Percentiles rank a stretch among this genome's conserved stretches.
Evolutionary conservation across 345 rosid species (phyloP).

Genomic region (Clarkia xantiana): DNA sequence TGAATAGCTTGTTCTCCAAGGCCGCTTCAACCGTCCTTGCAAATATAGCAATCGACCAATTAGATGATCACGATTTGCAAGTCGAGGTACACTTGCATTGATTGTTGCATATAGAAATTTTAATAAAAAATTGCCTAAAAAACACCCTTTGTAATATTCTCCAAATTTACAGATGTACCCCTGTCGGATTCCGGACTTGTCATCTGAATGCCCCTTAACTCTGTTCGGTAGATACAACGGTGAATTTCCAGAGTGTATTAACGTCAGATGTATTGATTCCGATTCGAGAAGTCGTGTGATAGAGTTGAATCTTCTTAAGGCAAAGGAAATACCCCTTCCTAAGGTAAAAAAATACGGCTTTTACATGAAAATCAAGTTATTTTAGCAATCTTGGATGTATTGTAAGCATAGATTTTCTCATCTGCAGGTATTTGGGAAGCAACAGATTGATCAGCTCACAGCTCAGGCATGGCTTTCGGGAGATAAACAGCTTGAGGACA

Average conservation of each 20-base stretch:
- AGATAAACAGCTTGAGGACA: slow-evolving; percentile 49
- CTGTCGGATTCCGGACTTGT: slow-evolving; percentile 45
- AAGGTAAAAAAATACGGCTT: slow-evolving; percentile 20
- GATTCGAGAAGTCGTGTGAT: slow-evolving; percentile 32
- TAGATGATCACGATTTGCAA: slow-evolving; percentile 35
- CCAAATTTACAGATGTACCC: slow-evolving; percentile 37
- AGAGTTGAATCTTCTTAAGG: slow-evolving; percentile 42
- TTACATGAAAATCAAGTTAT: background rate
- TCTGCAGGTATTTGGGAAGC: slow-evolving; percentile 51
- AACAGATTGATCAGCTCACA: slow-evolving; percentile 61
- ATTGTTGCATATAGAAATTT: too few relatives aligned
- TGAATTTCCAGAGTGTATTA: slow-evolving; percentile 38
- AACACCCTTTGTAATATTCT: background rate
- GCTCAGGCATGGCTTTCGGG: slow-evolving; percentile 81
- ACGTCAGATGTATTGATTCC: slow-evolving; percentile 40
- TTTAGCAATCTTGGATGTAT: background rate
- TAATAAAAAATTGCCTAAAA: too few relatives aligned
- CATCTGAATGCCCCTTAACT: slow-evolving; percentile 38
- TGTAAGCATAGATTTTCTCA: background rate
- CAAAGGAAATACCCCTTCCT: slow-evolving; percentile 45
- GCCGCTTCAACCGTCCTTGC: slow-evolving; percentile 47
- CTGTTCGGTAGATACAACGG: slow-evolving; percentile 60
- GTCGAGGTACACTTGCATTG: slow-evolving; percentile 57
- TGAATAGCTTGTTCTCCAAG: slow-evolving; percentile 37
- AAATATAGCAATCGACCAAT: slow-evolving; percentile 38